Percentiles rank a stretch among this genome's conserved stretches.
These are phyloP conservation scores for Xerocomus potaroensis DNA, from an alignment of 768 basidiomycete genomes.

Conservation along the genomic window DNA sequence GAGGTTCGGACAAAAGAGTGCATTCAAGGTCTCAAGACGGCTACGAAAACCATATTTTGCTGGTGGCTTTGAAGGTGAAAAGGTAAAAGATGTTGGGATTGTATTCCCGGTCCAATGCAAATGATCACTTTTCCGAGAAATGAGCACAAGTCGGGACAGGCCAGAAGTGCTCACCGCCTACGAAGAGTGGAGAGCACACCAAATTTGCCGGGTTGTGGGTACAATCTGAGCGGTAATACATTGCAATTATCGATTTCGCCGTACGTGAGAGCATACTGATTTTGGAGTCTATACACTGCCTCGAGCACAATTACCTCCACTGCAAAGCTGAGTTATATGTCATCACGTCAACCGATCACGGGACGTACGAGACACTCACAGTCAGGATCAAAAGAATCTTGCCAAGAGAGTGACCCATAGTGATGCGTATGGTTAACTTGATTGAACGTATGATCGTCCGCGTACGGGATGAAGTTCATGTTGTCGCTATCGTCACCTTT, in stretches of 20 bases:
- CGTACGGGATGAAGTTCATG: conserved; percentile 59
- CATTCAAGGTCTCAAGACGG: conserved; percentile 34
- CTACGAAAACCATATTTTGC: conserved; percentile 16
- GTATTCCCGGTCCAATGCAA: conserved; percentile 26
- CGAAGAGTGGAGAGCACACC: conserved; percentile 25
- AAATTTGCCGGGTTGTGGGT: conserved; percentile 21
- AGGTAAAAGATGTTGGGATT: conserved; percentile 18
- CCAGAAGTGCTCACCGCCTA: conserved; percentile 17
- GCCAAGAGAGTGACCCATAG: conserved; percentile 51
- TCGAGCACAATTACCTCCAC: conserved; percentile 51
- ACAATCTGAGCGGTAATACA: conserved; percentile 41
- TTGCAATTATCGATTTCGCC: conserved; percentile 45
- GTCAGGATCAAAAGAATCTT: conserved; percentile 37
- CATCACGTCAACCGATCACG: conserved; percentile 14
- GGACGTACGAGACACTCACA: conserved; percentile 27
- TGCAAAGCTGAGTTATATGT: conserved; percentile 22
- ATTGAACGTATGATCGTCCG: conserved; percentile 56
- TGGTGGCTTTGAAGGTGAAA: not conserved
- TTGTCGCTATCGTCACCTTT: conserved; percentile 54
- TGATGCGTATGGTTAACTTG: conserved; percentile 35
- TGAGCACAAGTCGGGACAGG: conserved; percentile 22
- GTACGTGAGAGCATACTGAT: conserved; percentile 34
- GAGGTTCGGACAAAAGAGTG: conserved; percentile 48
- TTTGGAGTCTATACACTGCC: conserved; percentile 40
- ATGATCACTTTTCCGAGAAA: conserved; percentile 29